Conservation (phyloP, 1,284 basidiomycete genomes). For the Fomitopsis pinicola region DNA sequence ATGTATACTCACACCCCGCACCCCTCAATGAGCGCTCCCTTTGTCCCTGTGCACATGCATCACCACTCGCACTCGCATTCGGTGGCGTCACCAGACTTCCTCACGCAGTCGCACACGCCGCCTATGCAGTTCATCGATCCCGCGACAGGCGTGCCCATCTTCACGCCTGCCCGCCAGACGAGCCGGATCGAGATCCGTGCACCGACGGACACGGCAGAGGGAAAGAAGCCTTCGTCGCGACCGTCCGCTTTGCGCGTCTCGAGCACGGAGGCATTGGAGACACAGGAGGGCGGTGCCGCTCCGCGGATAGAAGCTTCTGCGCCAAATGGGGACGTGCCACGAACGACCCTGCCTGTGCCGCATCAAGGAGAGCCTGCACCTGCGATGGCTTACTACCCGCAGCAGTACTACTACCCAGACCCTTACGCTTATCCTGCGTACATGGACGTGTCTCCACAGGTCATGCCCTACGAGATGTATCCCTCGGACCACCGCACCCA, state of each 20-base stretch:
- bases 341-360: conserved; percentile 16
- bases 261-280: conserved; percentile 13
- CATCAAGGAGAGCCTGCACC: conserved; percentile 23
- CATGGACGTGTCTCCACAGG: conserved; percentile 56
- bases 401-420: conserved; percentile 63
- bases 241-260: conserved; percentile 28
- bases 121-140: conserved; percentile 61
- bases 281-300: background rate
- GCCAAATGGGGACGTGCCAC: background rate
- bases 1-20: conserved; percentile 45
- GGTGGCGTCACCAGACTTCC: conserved; percentile 53
- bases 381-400: conserved; percentile 52
- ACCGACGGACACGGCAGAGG: conserved; percentile 40
- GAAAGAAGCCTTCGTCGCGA: conserved; percentile 30
- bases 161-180: conserved; percentile 67
- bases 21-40: conserved; percentile 37
- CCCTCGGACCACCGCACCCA: conserved; percentile 41
- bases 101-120: conserved; percentile 52
- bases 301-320: background rate
- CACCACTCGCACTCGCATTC: conserved; percentile 36
- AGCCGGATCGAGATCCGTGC: conserved; percentile 72
- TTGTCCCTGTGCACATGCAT: conserved; percentile 54
- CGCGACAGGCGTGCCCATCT: conserved; percentile 57
- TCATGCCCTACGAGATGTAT: conserved; percentile 65
- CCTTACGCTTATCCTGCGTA: conserved; percentile 61